A percentile compares a stretch with the other conserved stretches of the same genome.
Evolutionary conservation across 2,329 filamentous ascomycete species (phyloP).

Genomic region (Fusarium fracticaudum): DNA sequence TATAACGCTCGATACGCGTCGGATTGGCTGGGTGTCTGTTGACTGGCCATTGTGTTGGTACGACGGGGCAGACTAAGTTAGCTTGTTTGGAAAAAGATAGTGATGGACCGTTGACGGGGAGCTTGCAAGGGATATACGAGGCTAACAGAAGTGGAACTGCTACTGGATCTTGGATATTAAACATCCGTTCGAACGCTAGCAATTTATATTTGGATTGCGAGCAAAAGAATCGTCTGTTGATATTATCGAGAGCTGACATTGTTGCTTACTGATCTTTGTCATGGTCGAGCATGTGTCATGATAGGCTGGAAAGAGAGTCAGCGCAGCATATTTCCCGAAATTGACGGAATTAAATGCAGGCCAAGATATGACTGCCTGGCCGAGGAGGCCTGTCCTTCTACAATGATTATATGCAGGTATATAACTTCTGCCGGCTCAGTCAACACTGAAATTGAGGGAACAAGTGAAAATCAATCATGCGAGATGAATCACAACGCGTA

Average conservation of each 20-base stretch:
- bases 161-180: neutral
- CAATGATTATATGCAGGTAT: neutral
- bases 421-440: rapidly evolving
- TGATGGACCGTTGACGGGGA: neutral
- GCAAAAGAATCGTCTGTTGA: rapidly evolving
- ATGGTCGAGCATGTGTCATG: neutral
- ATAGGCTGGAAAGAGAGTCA: neutral
- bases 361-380: neutral
- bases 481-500: no score
- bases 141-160: neutral
- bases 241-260: neutral
- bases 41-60: neutral
- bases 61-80: no score
- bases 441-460: no score
- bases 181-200: rapidly evolving
- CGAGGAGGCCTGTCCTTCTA: rapidly evolving
- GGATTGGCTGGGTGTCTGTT: neutral
- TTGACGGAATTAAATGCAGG: neutral
- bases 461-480: neutral
- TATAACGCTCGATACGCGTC: neutral
- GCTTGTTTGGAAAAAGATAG: neutral
- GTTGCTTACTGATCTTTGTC: slow-evolving; percentile 5
- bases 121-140: neutral
- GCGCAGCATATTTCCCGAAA: neutral
- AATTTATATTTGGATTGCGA: neutral